Evolutionary conservation across 148 eudicot species (phyloP).

Genomic region (Persicaria tinctoria): DNA sequence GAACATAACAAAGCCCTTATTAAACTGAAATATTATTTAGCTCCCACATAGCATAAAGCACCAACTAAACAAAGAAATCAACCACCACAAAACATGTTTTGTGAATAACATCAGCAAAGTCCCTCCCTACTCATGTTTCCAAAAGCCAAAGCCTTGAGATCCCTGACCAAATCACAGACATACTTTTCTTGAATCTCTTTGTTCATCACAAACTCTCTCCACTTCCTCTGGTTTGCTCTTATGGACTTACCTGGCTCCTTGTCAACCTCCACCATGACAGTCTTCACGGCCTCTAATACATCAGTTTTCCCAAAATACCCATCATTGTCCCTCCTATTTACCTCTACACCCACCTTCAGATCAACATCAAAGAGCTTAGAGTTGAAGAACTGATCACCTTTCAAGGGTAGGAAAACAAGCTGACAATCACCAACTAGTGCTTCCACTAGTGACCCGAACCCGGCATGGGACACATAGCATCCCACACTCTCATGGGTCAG

Average conservation of each 20-base stretch:
- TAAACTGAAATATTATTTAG: background rate
- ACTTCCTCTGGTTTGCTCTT: conserved; percentile 31
- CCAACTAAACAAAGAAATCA: background rate
- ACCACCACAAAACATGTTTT: background rate
- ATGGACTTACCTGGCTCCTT: conserved; percentile 22
- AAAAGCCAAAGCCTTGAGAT: conserved; percentile 25
- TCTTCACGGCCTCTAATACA: conserved; percentile 29
- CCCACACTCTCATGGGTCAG: conserved; percentile 44
- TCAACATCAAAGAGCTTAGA: conserved; percentile 31
- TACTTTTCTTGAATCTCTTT: conserved; percentile 26
- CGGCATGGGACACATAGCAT: conserved; percentile 39
- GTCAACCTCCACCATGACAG: conserved; percentile 23
- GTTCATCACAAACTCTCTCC: conserved; percentile 33
- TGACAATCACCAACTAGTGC: conserved; percentile 48
- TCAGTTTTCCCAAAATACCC: conserved; percentile 42
- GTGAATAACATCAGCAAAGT: background rate
- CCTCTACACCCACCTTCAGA: conserved; percentile 40
- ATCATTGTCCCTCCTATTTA: conserved; percentile 48
- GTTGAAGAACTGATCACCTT: conserved; percentile 43
- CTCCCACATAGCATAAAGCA: background rate
- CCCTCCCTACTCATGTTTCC: background rate
- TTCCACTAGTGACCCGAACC: conserved; percentile 43
- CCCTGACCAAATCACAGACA: conserved; percentile 27
- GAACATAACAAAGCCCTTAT: too few species aligned
- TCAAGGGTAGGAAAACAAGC: conserved; percentile 34